Base-by-base conservation (phyloP, 2,329 filamentous ascomycete genomes). In the Botrytis tulipae region DNA sequence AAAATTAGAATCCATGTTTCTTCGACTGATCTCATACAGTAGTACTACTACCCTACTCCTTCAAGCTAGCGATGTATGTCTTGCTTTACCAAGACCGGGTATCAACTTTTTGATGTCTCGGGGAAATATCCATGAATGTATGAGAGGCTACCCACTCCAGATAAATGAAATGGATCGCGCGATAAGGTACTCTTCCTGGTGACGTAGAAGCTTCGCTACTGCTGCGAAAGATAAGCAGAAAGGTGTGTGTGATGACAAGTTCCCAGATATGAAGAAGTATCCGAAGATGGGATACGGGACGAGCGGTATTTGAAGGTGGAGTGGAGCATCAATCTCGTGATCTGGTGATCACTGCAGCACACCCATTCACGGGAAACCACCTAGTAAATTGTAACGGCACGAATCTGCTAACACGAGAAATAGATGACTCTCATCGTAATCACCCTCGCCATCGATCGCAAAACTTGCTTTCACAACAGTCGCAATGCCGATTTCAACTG, bases 281-380 rank as follows among this genome's bases (percentile, higher is more conserved):
- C 48, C 48, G 66, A 69, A 57, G 48, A 69, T 69, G 37, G 66
- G 66, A 42, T 57, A 57, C 66, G 66, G 37, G 35, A 69, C 46
- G 12, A 44, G 12, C 46, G 20, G 14, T 54, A 40, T 51, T 25
- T 69, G 16, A 69, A 32, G 66, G 66, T 57, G 37, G 66, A 57
- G 66, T 68, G 66, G 48, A 69, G 66, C 37, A 57, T 12, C n/a
- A 8, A 69, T 69, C 66, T 57, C 66, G 66, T 69, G 66, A 68
- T 68, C 66, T 68, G 35, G 66, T 68, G 66, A 69, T 69, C 66
- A 57, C 66, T 5, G 66, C 51, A 69, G 40, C 48, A 54, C 65
- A 69, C 66, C 66, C 48, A 32, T 57, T 32, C 48, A 42, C 37
- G 18, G 25, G 48, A 59, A 32, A 37, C 40, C 12, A 29, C 25